Evolutionary conservation across 768 basidiomycete genomes (phyloP), one percentile per base, ranked within the genome.

Genomic region (Boletus rubescentipes): DNA sequence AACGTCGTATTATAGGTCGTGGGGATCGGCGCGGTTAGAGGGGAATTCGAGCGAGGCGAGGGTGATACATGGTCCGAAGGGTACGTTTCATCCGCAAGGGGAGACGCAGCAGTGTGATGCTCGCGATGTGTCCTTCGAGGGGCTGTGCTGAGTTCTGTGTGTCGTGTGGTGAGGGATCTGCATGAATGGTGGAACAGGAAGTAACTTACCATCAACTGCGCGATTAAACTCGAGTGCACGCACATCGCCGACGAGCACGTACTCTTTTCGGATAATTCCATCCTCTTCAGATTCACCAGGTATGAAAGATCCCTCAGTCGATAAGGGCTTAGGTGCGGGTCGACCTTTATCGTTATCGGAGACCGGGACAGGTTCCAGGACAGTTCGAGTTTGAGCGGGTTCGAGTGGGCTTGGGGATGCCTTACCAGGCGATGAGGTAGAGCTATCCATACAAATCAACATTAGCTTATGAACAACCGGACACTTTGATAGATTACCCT

Each of bases 171-270:
- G 30, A 63, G 48, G n/a, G 55, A 54, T 54, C 35, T 49, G 31
- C 53, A 46, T 41, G 36, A 44, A 46, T 15, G 14, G 11, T 5
- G 36, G 14, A 31, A 38, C 21, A 9, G 14, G 45, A 36, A 44
- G 26, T 23, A 16, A 69, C 84, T 62, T 56, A 90, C 95, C 95
- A 74, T 98, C 96, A 2, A 96, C 88, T 3, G 93, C 83, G 15
- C 85, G 84, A 67, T 92, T 93, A 68, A 98, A 92, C 67, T 98
- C 95, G 3, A 98, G 89, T 2, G 91, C 91, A 46, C 87, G 80
- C 49, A 82, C 84, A 69, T 99, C 93, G 39, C 89, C 94, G 2
- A 98, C 91, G 1, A 99, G 81, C 0, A 98, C 96, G 62, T 99
- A 99, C 64, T 98, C 96, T 57, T 85, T 80, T 48, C 87, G 79